Evolutionary conservation across 805 yeast genomes (phyloP), one percentile per base, ranked within the genome.

Genomic region (Yamadazyma takamatsuzukensis): DNA sequence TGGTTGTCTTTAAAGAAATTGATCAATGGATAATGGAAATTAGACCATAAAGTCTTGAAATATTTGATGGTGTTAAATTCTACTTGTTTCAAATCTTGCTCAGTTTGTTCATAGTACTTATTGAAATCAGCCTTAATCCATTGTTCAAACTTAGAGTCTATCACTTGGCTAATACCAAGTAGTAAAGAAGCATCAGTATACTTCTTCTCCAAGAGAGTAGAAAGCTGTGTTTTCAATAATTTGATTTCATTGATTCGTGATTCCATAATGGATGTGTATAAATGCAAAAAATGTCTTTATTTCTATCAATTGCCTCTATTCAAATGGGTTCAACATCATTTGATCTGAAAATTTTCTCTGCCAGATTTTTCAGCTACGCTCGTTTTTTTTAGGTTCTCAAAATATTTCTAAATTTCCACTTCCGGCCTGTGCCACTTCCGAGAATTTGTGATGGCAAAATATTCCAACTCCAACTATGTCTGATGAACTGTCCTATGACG

Each of bases 11-110:
- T 78, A 45, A 70, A 80, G 49, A 69, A 69, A 43, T 77, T 79
- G 39, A 80, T 67, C 2, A 76, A 70, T 2, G 86, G 86, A 45
- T 78, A 76, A 43, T 78, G 82, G 41, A 82, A 67, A 4, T 75
- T 74, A 19, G 63, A 50, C 88, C 88, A 82, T 14, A 77, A 53
- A 4, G 52, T 44, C 32, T 76, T 81, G 13, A 66, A 42, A 28
- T 45, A 51, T 12, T 49, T 48, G 17, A 59, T 54, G 29, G 68
- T 61, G 4, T 37, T 45, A 37, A 81, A 62, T 5, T 72, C 53
- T 2, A 51, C 48, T 29, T 35, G 33, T n/a, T n/a, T n/a, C n/a
- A n/a, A n/a, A 19, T 29, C 19, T 10, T 32, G n/a, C 8, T 23
- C 25, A 12, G 14, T 30, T 17, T 48, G 39, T 4, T 31, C 40